phyloP scores from a whole-genome alignment of 371 early-diverging fungal species.

The Mortierella sp. region DNA sequence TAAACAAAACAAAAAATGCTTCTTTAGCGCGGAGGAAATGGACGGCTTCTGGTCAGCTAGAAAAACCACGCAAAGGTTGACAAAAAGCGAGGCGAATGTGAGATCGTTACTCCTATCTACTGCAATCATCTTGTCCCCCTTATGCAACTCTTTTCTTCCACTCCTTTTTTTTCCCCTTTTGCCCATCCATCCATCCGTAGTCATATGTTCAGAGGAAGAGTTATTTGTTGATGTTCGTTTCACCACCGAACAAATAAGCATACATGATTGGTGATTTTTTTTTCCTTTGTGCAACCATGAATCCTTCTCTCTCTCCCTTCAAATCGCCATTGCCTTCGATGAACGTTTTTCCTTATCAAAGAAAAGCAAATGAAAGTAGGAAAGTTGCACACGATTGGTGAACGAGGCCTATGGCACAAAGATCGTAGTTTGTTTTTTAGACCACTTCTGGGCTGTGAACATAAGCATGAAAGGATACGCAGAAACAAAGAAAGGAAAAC shows the following conservation, averaged over 20 bases:
- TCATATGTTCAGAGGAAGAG: not conserved
- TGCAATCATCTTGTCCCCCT: too few relatives aligned
- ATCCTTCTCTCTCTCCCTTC: not conserved
- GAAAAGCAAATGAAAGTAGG: not conserved
- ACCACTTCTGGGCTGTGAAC: not conserved
- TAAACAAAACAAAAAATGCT: too few relatives aligned
- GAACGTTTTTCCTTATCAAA: not conserved
- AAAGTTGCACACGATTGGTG: not conserved
- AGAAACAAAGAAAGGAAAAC: not conserved
- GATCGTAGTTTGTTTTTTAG: not conserved
- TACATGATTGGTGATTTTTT: not conserved
- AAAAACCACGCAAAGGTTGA: too few relatives aligned
- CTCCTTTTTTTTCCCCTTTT: not conserved
- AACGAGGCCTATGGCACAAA: not conserved
- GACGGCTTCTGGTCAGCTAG: too few relatives aligned
- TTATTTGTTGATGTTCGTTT: not conserved
- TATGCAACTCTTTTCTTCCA: not conserved
- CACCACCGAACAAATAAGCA: not conserved
- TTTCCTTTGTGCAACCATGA: conserved; percentile 7
- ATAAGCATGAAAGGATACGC: not conserved
- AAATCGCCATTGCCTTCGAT: not conserved
- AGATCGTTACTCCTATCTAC: too few relatives aligned
- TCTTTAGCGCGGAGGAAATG: too few relatives aligned
- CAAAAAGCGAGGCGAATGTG: too few relatives aligned
- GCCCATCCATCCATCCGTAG: too few relatives aligned